phyloP scores from a whole-genome alignment of 768 basidiomycete genomes.

The Calvatia gigantea region DNA sequence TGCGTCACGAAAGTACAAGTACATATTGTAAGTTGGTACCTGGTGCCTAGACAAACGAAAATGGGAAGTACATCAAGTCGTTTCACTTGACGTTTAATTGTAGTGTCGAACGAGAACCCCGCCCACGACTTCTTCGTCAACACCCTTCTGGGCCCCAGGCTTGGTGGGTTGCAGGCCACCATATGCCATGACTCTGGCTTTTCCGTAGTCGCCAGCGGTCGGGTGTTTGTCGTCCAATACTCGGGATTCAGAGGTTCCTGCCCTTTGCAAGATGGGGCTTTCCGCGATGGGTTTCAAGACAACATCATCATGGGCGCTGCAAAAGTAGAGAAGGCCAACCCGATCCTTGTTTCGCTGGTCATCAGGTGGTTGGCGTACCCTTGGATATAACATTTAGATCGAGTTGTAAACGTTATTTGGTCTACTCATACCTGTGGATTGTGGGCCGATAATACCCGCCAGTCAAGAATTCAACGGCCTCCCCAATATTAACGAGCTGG shows the following conservation, averaged over 20 bases:
- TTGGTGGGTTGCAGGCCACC: slow-evolving; percentile 30
- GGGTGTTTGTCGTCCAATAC: slow-evolving; percentile 34
- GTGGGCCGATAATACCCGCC: slow-evolving; percentile 47
- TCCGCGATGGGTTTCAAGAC: slow-evolving; percentile 34
- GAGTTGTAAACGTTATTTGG: background rate
- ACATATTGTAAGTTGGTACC: no score
- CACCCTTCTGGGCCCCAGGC: slow-evolving; percentile 27
- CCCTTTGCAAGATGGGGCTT: slow-evolving; percentile 39
- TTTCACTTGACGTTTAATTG: slow-evolving; percentile 19
- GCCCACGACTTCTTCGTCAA: slow-evolving; percentile 43
- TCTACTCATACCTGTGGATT: slow-evolving; percentile 30
- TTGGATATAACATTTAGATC: slow-evolving; percentile 4
- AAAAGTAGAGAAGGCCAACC: slow-evolving; percentile 47
- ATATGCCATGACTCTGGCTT: slow-evolving; percentile 36
- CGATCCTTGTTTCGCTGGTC: slow-evolving; percentile 41
- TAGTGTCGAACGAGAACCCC: slow-evolving; percentile 46
- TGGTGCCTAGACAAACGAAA: no score
- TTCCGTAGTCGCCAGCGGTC: slow-evolving; percentile 39
- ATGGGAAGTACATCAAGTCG: background rate
- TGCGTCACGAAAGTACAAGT: background rate
- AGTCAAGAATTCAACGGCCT: slow-evolving; percentile 44
- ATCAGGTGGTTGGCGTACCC: slow-evolving; percentile 45
- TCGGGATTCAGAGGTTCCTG: slow-evolving; percentile 24
- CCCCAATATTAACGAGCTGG: slow-evolving; percentile 44
- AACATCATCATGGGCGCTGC: slow-evolving; percentile 41